phyloP scores from a whole-genome alignment of 352 stramenopile species.

The Phytopythium delawarense region DNA sequence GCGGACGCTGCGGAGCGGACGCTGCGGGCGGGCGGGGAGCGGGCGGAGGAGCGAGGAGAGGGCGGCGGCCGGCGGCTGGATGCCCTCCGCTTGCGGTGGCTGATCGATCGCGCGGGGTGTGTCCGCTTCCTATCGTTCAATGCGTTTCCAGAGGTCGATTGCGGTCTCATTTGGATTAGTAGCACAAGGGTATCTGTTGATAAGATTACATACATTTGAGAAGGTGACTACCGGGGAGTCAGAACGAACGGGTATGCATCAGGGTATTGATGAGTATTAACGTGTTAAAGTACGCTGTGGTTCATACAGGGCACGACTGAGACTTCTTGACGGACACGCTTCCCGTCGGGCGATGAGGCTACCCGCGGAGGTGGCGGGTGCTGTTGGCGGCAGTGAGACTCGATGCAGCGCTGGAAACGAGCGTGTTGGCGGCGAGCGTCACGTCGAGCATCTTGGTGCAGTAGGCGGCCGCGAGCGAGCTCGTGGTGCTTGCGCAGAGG shows the following conservation, averaged over 20 bases:
- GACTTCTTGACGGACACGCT: too few relatives aligned
- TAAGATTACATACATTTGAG: neutral
- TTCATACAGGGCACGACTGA: too few relatives aligned
- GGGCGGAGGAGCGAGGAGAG: neutral
- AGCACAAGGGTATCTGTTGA: neutral
- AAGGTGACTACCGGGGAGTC: neutral
- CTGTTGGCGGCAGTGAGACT: neutral
- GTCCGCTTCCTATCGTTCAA: conserved; percentile 5
- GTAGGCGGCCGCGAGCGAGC: conserved; percentile 7
- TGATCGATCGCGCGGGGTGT: too few relatives aligned
- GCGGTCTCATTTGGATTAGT: neutral
- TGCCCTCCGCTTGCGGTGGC: neutral
- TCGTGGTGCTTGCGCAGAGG: conserved; percentile 1
- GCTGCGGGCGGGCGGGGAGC: neutral
- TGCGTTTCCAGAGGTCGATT: neutral
- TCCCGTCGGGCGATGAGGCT: too few relatives aligned
- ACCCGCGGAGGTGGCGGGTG: conserved; percentile 1
- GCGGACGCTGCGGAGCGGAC: neutral
- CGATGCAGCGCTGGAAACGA: neutral
- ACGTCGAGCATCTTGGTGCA: conserved; percentile 14
- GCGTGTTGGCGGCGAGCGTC: conserved; percentile 2
- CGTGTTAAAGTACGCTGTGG: neutral
- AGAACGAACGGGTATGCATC: neutral
- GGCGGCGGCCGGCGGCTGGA: neutral
- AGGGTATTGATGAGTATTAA: neutral